These are phyloP conservation scores for Cadophora sp. DNA, from an alignment of 2,329 filamentous ascomycete species.

Conservation along the genomic window DNA sequence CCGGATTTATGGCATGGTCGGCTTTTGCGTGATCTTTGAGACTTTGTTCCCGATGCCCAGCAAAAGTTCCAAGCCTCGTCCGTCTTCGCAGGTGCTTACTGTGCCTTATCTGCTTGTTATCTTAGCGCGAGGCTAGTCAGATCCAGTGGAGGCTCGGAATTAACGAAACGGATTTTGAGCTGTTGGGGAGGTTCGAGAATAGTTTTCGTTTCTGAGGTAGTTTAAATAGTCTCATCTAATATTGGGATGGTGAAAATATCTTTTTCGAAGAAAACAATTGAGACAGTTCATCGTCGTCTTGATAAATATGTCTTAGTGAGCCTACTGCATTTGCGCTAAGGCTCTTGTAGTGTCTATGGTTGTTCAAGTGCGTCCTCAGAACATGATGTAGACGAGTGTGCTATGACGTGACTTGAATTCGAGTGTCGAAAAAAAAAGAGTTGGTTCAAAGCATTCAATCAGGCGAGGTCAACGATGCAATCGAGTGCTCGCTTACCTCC, in stretches of 20 bases:
- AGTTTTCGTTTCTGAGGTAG: background rate
- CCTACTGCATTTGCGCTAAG: background rate
- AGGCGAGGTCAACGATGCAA: background rate
- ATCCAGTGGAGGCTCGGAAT: background rate
- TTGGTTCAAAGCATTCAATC: background rate
- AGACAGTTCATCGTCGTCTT: background rate
- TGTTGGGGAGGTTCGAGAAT: background rate
- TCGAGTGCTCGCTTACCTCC: background rate
- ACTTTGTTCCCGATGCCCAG: background rate
- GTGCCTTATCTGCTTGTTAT: slow-evolving; percentile 4
- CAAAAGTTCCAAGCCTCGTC: slow-evolving; percentile 7
- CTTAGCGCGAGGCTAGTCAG: slow-evolving; percentile 2
- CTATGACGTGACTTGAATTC: background rate
- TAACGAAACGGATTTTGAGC: background rate
- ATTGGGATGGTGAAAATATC: too few relatives aligned
- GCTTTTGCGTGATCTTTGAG: slow-evolving; percentile 1
- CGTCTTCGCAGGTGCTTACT: background rate
- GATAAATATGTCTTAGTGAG: background rate
- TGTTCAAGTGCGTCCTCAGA: too few relatives aligned
- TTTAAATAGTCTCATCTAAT: too few relatives aligned
- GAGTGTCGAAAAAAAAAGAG: too few relatives aligned
- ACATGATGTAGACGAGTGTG: too few relatives aligned
- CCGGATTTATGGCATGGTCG: slow-evolving; percentile 16
- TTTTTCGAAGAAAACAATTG: too few relatives aligned
- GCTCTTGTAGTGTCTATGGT: background rate